These are phyloP conservation scores for Zizania palustris DNA, from an alignment of 202 grass and related monocot genomes.

Conservation along the genomic window DNA sequence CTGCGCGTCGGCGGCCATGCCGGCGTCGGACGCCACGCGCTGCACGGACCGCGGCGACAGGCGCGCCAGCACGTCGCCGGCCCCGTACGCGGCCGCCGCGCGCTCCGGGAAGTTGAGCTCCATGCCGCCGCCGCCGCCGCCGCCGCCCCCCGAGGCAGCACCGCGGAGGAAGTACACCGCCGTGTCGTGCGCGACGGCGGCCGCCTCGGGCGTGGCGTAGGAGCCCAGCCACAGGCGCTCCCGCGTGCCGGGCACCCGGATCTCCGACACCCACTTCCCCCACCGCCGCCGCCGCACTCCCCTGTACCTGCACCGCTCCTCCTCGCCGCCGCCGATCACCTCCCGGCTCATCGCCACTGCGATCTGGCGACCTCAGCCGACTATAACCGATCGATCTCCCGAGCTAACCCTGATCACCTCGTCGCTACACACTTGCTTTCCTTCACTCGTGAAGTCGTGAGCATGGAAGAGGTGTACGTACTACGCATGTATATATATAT, in stretches of 20 bases:
- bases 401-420: background rate
- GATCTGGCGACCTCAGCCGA: background rate
- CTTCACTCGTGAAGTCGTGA: slow-evolving; percentile 6
- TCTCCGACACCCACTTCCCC: slow-evolving; percentile 73
- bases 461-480: slow-evolving; percentile 17
- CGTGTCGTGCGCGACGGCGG: slow-evolving; percentile 63
- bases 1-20: slow-evolving; percentile 74
- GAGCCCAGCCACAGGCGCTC: slow-evolving; percentile 62
- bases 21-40: slow-evolving; percentile 72
- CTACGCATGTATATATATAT: slow-evolving; percentile 40
- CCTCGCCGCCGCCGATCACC: slow-evolving; percentile 14
- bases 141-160: too few species aligned
- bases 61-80: background rate
- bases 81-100: slow-evolving; percentile 43
- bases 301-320: slow-evolving; percentile 53
- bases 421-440: background rate
- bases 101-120: slow-evolving; percentile 74
- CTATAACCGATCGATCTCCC: background rate
- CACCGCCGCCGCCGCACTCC: slow-evolving; percentile 62
- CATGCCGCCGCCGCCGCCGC: background rate
- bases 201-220: slow-evolving; percentile 58
- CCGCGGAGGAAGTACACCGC: slow-evolving; percentile 76
- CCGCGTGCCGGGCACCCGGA: slow-evolving; percentile 42
- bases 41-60: slow-evolving; percentile 73
- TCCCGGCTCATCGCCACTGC: slow-evolving; percentile 33